Conservation (phyloP, 1,284 basidiomycete species). For the Cutaneotrichosporon sp. region DNA sequence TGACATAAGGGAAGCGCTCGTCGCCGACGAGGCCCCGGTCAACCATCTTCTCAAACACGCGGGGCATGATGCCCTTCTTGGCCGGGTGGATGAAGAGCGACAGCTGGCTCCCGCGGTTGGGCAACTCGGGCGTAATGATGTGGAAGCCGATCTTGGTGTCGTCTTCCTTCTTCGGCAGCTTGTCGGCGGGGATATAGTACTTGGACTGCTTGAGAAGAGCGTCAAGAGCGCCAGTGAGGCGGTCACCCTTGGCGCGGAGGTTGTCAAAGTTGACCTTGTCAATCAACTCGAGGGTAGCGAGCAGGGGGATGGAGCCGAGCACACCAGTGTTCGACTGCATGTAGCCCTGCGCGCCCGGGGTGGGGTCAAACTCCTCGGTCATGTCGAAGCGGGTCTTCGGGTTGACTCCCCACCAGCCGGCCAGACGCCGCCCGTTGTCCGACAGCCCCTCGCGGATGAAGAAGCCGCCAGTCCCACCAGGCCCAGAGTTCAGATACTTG, state of each 20-base stretch:
- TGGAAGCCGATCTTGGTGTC: slow-evolving; percentile 62
- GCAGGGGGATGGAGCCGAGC: slow-evolving; percentile 71
- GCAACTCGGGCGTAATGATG: slow-evolving; percentile 76
- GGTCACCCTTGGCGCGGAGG: slow-evolving; percentile 67
- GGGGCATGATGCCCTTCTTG: slow-evolving; percentile 65
- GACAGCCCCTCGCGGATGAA: slow-evolving; percentile 48
- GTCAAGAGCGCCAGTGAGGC: slow-evolving; percentile 72
- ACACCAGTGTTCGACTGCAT: slow-evolving; percentile 92
- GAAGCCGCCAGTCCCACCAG: slow-evolving; percentile 86
- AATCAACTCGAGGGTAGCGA: slow-evolving; percentile 79
- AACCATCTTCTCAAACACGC: slow-evolving; percentile 64
- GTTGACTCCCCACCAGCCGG: slow-evolving; percentile 98
- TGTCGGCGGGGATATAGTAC: slow-evolving; percentile 58
- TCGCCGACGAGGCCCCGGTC: slow-evolving; percentile 80
- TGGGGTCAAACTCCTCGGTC: slow-evolving; percentile 77
- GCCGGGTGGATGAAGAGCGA: slow-evolving; percentile 71
- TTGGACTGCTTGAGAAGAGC: slow-evolving; percentile 62
- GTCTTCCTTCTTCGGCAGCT: slow-evolving; percentile 1
- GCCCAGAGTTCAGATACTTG: slow-evolving; percentile 96
- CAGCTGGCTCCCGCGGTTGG: slow-evolving; percentile 76
- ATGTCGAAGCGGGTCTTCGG: slow-evolving; percentile 83
- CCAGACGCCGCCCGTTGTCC: slow-evolving; percentile 61
- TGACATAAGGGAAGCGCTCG: slow-evolving; percentile 83
- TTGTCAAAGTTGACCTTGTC: slow-evolving; percentile 69
- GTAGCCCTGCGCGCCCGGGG: slow-evolving; percentile 87